Evolutionary conservation across 805 yeast species (phyloP).

Genomic region (Yarrowia porcina): DNA sequence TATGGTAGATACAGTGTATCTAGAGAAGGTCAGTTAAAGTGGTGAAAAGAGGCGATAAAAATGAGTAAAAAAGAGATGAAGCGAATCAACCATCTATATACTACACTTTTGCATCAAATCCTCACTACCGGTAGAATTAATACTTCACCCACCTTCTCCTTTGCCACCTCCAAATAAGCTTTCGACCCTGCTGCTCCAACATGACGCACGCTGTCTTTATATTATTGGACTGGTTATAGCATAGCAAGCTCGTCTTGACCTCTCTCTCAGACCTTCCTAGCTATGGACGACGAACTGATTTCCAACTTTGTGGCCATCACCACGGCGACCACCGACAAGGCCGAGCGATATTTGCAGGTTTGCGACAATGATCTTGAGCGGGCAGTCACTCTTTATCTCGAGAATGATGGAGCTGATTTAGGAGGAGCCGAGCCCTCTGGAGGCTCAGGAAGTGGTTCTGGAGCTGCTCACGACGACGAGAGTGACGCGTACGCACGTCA

Average conservation of each 20-base stretch:
- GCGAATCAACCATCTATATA: too few relatives aligned
- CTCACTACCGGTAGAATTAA: too few relatives aligned
- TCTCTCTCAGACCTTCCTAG: neutral
- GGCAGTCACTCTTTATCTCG: conserved; percentile 82
- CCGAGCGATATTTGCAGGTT: conserved; percentile 74
- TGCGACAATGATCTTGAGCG: conserved; percentile 73
- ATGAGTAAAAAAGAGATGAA: too few relatives aligned
- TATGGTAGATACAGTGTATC: too few relatives aligned
- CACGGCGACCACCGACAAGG: conserved; percentile 63
- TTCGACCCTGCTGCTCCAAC: neutral
- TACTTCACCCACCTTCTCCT: neutral
- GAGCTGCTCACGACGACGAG: neutral
- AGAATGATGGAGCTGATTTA: conserved; percentile 44
- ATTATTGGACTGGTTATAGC: neutral
- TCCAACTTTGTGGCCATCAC: conserved; percentile 83
- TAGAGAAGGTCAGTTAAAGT: too few relatives aligned
- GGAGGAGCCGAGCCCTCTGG: conserved; percentile 28
- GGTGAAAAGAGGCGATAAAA: too few relatives aligned
- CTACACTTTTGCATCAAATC: too few relatives aligned
- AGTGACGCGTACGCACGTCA: conserved; percentile 30
- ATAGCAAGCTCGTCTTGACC: neutral
- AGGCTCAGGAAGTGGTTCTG: neutral
- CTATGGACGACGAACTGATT: conserved; percentile 40
- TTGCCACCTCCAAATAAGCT: neutral
- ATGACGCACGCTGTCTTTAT: neutral